Conservation (phyloP, 225 moss, liverwort and hornwort genomes). For the Sphagnum tenellum region DNA sequence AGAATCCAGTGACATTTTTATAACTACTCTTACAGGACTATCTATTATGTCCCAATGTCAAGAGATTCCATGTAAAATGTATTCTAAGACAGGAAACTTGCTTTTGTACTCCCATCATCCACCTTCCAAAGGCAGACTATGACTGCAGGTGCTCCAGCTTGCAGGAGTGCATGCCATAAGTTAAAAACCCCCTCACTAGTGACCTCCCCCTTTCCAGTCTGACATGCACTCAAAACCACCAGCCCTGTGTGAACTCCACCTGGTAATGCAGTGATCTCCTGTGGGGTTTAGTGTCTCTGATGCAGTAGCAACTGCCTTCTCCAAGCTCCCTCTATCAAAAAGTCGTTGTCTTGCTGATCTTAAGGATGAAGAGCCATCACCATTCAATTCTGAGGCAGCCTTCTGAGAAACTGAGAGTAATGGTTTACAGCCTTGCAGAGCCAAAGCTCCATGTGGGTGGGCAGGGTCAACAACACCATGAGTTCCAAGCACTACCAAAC, state of each 20-base stretch:
- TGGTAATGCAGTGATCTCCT: slow-evolving; percentile 5
- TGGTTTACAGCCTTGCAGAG: neutral
- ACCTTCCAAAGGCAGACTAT: slow-evolving; percentile 20
- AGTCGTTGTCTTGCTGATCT: neutral
- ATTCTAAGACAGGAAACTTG: no score
- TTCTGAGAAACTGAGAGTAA: no score
- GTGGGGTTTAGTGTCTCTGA: slow-evolving; percentile 12
- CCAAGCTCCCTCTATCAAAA: neutral
- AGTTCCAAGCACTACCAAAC: slow-evolving; percentile 19
- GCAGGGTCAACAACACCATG: slow-evolving; percentile 8
- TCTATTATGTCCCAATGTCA: no score
- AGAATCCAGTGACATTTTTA: no score
- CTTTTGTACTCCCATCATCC: slow-evolving; percentile 2
- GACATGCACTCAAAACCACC: slow-evolving; percentile 22
- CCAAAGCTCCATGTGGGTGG: slow-evolving; percentile 15
- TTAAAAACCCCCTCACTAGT: slow-evolving; percentile 16
- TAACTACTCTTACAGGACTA: no score
- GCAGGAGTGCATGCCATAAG: slow-evolving; percentile 18
- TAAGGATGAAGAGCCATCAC: slow-evolving; percentile 1
- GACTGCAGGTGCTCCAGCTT: slow-evolving; percentile 15
- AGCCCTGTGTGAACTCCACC: slow-evolving; percentile 24
- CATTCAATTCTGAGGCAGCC: neutral
- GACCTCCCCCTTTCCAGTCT: slow-evolving; percentile 7
- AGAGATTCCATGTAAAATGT: no score
- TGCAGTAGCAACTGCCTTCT: neutral